Conservation (phyloP, 2,329 filamentous ascomycete species). For the Shiraia bambusicola region DNA sequence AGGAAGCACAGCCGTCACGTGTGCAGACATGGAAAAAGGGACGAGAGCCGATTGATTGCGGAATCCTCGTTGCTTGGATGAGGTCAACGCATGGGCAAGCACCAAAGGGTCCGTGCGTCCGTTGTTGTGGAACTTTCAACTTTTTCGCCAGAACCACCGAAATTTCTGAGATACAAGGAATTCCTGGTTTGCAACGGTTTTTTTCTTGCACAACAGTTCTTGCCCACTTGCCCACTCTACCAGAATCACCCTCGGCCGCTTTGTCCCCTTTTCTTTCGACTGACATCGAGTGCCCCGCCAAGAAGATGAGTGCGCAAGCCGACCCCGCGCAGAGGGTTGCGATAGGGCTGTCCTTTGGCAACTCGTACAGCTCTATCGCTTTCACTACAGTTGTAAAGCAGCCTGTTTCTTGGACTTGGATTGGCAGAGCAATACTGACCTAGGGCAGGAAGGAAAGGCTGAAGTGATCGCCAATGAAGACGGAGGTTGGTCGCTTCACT, state of each 20-base stretch:
- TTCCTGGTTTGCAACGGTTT: too few relatives aligned
- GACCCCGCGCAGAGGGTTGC: slow-evolving; percentile 60
- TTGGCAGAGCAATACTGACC: slow-evolving; percentile 9
- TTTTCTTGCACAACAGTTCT: background rate
- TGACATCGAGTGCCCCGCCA: slow-evolving; percentile 8
- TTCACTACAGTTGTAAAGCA: slow-evolving; percentile 67
- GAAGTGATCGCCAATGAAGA: slow-evolving; percentile 99
- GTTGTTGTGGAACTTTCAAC: slow-evolving; percentile 5
- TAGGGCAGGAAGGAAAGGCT: slow-evolving; percentile 75
- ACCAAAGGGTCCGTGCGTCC: slow-evolving; percentile 10
- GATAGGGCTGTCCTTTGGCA: slow-evolving; percentile 97
- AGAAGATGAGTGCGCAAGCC: slow-evolving; percentile 54
- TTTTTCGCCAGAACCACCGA: slow-evolving; percentile 21
- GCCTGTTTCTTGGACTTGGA: too few relatives aligned
- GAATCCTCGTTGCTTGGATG: slow-evolving; percentile 3
- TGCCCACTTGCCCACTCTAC: background rate
- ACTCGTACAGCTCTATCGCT: slow-evolving; percentile 97
- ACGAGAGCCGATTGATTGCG: slow-evolving; percentile 1
- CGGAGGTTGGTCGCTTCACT: slow-evolving; percentile 64
- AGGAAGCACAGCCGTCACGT: slow-evolving; percentile 70
- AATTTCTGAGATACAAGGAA: slow-evolving; percentile 22
- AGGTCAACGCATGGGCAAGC: slow-evolving; percentile 12
- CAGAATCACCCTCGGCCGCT: background rate
- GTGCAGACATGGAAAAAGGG: slow-evolving; percentile 54
- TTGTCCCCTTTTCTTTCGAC: background rate